phyloP scores from a whole-genome alignment of 2,329 filamentous ascomycete species.

The Cercospora berteroae region DNA sequence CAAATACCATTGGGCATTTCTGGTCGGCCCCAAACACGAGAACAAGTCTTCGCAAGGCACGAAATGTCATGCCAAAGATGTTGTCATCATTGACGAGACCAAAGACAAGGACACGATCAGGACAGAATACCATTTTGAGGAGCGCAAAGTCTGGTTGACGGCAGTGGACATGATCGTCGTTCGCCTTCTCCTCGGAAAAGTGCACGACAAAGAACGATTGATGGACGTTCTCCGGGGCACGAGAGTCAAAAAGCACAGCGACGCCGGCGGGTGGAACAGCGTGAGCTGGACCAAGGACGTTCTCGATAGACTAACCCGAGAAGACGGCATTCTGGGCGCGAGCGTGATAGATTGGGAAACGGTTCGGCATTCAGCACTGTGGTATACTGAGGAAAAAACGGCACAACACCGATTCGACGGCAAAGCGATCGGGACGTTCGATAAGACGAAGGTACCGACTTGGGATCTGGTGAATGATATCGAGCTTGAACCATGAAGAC shows the following conservation, averaged over 20 bases:
- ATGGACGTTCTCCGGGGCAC: slow-evolving; percentile 6
- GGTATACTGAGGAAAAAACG: slow-evolving; percentile 9
- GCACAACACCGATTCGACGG: slow-evolving; percentile 9
- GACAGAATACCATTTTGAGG: slow-evolving; percentile 1
- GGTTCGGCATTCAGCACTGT: slow-evolving; percentile 7
- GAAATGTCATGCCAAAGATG: slow-evolving; percentile 11
- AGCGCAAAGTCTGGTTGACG: slow-evolving; percentile 6
- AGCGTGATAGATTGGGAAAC: slow-evolving; percentile 10
- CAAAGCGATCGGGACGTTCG: slow-evolving; percentile 7
- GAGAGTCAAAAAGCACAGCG: slow-evolving; percentile 10
- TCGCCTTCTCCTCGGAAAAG: slow-evolving; percentile 6
- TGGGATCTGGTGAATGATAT: slow-evolving; percentile 10
- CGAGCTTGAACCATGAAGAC: slow-evolving; percentile 10
- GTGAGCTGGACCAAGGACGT: slow-evolving; percentile 10
- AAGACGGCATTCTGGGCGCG: slow-evolving; percentile 7
- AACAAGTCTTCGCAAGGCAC: slow-evolving; percentile 7
- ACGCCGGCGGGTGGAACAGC: slow-evolving; percentile 8
- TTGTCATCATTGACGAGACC: slow-evolving; percentile 1
- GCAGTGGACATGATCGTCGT: slow-evolving; percentile 7
- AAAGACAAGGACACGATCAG: neutral
- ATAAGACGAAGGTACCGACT: slow-evolving; percentile 10
- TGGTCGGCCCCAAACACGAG: slow-evolving; percentile 10
- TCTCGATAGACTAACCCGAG: neutral
- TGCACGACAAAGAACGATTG: slow-evolving; percentile 6
- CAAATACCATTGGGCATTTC: slow-evolving; percentile 8